Percentiles rank a stretch among this genome's conserved stretches.
Conservation (phyloP, 2,329 filamentous ascomycete species). For the Cladophialophora chaetospira region DNA sequence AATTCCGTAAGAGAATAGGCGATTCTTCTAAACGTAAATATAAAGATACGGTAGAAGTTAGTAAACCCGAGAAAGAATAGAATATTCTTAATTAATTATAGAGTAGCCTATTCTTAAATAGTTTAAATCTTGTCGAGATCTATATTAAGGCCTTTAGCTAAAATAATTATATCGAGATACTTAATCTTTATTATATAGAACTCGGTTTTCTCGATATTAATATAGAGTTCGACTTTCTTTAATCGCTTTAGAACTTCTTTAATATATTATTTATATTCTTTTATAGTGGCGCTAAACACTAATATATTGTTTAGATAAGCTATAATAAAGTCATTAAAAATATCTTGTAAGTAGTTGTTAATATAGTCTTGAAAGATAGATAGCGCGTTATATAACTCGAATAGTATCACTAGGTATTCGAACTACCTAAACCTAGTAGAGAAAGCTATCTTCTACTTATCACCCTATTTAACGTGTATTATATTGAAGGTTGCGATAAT, state of each 20-base stretch:
- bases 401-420: constrained; percentile 31
- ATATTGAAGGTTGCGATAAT: constrained; percentile 24
- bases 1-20: background rate
- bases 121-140: background rate
- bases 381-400: constrained; percentile 27
- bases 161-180: background rate
- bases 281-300: constrained; percentile 13
- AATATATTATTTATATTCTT: background rate
- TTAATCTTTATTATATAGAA: background rate
- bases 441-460: constrained; percentile 32
- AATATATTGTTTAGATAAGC: constrained; percentile 31
- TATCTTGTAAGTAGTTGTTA: constrained; percentile 22
- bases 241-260: background rate
- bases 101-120: background rate
- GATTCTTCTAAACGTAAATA: background rate
- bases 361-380: constrained; percentile 29
- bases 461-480: constrained; percentile 21
- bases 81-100: background rate
- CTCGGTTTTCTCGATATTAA: background rate
- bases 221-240: background rate
- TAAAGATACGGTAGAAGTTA: background rate
- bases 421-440: constrained; percentile 23
- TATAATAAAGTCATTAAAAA: constrained; percentile 22
- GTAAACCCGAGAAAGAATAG: background rate
- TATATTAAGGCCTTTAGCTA: background rate